Base-by-base conservation (phyloP, 768 basidiomycete genomes). In the Basidioascus undulatus region DNA sequence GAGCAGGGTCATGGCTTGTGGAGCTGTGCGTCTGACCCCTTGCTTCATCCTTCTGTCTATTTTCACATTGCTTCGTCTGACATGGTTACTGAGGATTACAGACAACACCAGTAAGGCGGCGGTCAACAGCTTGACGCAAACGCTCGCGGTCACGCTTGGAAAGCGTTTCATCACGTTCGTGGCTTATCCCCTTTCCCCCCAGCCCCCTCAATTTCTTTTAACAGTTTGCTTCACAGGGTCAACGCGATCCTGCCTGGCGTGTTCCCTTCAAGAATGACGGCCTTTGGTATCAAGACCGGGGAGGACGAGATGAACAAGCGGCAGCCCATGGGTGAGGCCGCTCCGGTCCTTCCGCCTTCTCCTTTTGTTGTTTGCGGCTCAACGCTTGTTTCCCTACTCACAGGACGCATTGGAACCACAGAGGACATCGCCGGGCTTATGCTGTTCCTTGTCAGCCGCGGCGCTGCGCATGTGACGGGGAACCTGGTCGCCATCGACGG, bases 61-160 rank as follows among this genome's bases (percentile, higher is more conserved):
- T 5, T 20, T n/a, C n/a, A 12, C 12, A 6, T 16, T 21, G 18
- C 32, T 33, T 5, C 16, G 6, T 25, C 28, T 47, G 13, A 9
- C 4, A 18, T n/a, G 25, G 39, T 25, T 33, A 36, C 46, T 35
- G 32, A 23, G 6, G 11, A 18, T 11, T 8, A 20, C 47, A 83
- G 79, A 83, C 54, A 69, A 72, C 49, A 63, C 78, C 6, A 80
- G 77, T 57, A 83, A 83, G 58, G 80, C 80, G n/a, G 78, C 78
- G 23, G 70, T 76, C 15, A 82, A 81, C 59, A 79, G 82, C 47
- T 68, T 84, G 35, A 81, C 80, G 5, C 70, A 71, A 12, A 62
- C 66, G 37, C 62, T 83, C 16, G 76, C 80, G 0, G 57, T 70
- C 33, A 76, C 75, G 39, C 65, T 83, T 13, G 69, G 61, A 6